Base-by-base conservation (phyloP, 1,284 basidiomycete genomes). In the Laetiporus sulphureus region DNA sequence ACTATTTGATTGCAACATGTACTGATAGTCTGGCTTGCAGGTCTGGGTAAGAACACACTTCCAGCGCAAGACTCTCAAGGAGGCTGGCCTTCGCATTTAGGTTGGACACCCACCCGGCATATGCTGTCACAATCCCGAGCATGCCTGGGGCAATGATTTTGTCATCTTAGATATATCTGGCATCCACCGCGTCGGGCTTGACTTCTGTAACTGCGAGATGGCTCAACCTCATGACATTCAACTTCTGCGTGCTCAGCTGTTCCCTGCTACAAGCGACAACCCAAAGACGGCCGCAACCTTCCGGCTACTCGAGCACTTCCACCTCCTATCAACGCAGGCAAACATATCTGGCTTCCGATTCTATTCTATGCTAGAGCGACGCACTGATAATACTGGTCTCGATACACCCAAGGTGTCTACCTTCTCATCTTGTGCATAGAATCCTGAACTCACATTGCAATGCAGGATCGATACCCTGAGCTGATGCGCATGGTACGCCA, bases 121-220 rank as follows among this genome's bases (percentile, higher is more conserved):
- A 16, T 2, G n/a, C 52, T 33, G 32, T 32, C 7, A 54, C 5
- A 24, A 21, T 27, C 42, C 40, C 1, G 3, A 24, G 20, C 33
- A 20, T 2, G 36, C 41, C 1, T 41, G 29, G 4, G 42, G 25
- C n/a, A 33, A 47, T 12, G 39, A 39, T 23, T 63, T 67, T 34
- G 42, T 56, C 1, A 49, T 65, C 4, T 34, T 68, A 7, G 49
- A 66, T 42, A 47, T 42, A 4, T 57, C 54, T 27, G 63, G 64
- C 0, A 47, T 67, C n/a, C 62, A 64, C 34, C 25, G 52, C 1
- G 52, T 66, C 4, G 42, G 38, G 1, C 21, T 68, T 3, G 45
- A 61, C 32, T 65, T 55, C 42, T 68, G 65, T 37, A 52, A 46
- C 1, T 68, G 65, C 48, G 42, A 41, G 11, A 4, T 2, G 3